A percentile compares a stretch with the other conserved stretches of the same genome.
phyloP scores from a whole-genome alignment of 305 asterid species.

The Coffea humblotiana region DNA sequence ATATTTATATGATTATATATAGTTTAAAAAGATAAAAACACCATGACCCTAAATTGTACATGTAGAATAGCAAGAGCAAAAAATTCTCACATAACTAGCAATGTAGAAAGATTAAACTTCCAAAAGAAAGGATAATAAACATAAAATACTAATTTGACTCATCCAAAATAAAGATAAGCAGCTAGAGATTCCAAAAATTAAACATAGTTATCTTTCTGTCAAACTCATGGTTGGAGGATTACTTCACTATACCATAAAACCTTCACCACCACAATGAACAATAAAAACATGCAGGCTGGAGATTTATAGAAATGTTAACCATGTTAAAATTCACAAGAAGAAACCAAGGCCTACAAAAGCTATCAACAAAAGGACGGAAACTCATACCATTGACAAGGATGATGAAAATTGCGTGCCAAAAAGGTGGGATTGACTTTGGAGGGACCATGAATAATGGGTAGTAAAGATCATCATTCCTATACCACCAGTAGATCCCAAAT shows the following conservation, averaged over 20 bases:
- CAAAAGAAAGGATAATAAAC: not conserved
- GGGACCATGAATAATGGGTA: constrained; percentile 82
- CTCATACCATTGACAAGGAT: constrained; percentile 75
- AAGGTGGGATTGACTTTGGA: constrained; percentile 78
- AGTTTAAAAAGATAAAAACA: not conserved
- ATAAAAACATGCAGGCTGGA: not conserved
- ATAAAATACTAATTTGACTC: not conserved
- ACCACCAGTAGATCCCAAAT: constrained; percentile 80
- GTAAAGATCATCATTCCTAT: constrained; percentile 55
- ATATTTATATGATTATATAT: not conserved
- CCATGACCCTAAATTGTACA: not conserved
- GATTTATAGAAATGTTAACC: not conserved
- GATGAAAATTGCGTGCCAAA: constrained; percentile 82
- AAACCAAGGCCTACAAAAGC: not conserved
- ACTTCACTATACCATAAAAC: not conserved
- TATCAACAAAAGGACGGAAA: constrained; percentile 15
- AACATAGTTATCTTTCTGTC: not conserved
- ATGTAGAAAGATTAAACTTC: not conserved
- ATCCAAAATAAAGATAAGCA: not conserved
- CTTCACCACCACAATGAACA: not conserved
- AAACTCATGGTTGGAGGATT: not conserved
- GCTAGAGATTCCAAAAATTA: not conserved
- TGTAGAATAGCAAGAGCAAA: not conserved
- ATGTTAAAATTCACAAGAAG: not conserved
- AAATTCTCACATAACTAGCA: not conserved